Conservation (phyloP, 768 basidiomycete genomes). For the Mycena metata region DNA sequence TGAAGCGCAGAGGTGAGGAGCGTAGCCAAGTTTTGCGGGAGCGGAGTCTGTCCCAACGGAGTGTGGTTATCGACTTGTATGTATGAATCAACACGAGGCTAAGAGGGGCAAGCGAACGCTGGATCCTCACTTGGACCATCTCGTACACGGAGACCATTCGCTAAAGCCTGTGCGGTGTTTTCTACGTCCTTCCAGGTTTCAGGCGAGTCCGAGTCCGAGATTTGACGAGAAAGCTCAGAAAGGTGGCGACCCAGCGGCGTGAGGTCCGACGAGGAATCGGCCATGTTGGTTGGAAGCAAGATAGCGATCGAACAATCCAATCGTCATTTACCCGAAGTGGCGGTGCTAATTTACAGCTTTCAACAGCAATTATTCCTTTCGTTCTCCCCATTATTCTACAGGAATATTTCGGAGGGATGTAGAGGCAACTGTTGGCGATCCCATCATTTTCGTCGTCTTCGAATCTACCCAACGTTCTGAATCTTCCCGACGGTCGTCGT, state of each 20-base stretch:
- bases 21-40: constrained; percentile 75
- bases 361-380: too few species aligned
- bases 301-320: not conserved
- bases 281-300: constrained; percentile 6
- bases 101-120: constrained; percentile 22
- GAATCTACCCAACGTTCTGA: too few species aligned
- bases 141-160: constrained; percentile 71
- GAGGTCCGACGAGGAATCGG: constrained; percentile 46
- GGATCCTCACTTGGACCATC: constrained; percentile 61
- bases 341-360: constrained; percentile 11
- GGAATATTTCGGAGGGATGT: too few species aligned
- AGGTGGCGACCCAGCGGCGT: constrained; percentile 52
- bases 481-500: too few species aligned
- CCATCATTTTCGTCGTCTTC: too few species aligned
- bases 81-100: constrained; percentile 35
- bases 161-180: constrained; percentile 66
- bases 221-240: constrained; percentile 48
- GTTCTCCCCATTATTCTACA: too few species aligned
- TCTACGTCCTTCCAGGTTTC: constrained; percentile 67
- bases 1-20: constrained; percentile 70
- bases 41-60: constrained; percentile 70
- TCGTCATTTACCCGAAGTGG: constrained; percentile 5
- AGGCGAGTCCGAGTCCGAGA: constrained; percentile 48
- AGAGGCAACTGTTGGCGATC: too few species aligned
- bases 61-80: constrained; percentile 79